Base-by-base conservation (phyloP, 192 early-diverging fungal genomes). In the Coemansia sp. region DNA sequence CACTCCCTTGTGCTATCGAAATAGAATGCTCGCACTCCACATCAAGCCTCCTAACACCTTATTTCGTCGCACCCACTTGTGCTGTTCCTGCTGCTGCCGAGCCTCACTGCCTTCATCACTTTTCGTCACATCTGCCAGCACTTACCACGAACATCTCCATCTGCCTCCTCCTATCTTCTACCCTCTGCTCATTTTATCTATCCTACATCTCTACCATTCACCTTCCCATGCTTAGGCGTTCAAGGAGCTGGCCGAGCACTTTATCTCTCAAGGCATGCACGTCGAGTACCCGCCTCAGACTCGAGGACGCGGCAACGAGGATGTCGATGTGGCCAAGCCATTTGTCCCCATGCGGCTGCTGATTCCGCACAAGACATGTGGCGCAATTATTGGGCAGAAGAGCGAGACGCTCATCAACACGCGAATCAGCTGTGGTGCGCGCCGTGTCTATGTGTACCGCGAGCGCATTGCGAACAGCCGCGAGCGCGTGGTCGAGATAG, bases 331-430 rank as follows among this genome's bases (percentile, higher is more conserved):
- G 23, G 65, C 55, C 58, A 69, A 73, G 73, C 81, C 81, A 44
- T 73, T 84, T 64, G 59, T 84, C 15, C 76, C 81, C 1, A 78
- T 84, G 53, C 75, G 81, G 1, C 73, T 84, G 48, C 70, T 84
- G 12, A 69, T 84, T 39, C 81, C 81, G 31, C 81, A 84, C 76
- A 84, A 84, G 67, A 78, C 81, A 19, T 84, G 81, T 45, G 81
- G 81, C 9, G 81, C 81, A 3, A 84, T 84, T 34, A 84, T 84
- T 63, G 81, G 81, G 9, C 75, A 78, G 38, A 84, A 78, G 44
- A 84, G 81, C 68, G 81, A 84, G 38, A 84, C 81, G 46, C 81
- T 84, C 15, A 84, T 84, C 53, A 78, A 75, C 67, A 84, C 81
- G 6, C 72, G 81, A 4, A 62, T 84, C 7, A 72, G 64, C 60